Base-by-base conservation (phyloP, 1,284 basidiomycete species). In the Leccinum insolens region DNA sequence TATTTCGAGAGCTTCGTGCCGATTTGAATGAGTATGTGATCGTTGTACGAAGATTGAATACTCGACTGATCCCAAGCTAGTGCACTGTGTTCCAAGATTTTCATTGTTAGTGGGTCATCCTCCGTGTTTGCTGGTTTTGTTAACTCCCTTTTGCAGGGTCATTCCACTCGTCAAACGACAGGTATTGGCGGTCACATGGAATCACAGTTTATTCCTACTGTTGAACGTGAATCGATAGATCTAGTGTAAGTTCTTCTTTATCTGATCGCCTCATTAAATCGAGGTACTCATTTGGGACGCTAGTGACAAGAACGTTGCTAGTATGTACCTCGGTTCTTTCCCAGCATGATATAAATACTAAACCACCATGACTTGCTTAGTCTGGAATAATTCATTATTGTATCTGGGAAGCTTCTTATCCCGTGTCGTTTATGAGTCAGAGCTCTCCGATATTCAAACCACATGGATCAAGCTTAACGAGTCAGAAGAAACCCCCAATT, bases 191-290 rank as follows among this genome's bases (percentile, higher is more conserved):
- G 95, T 0, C 95, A 97, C 74, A 88, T 98, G 78, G 89, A 94
- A 3, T 91, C 94, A 1, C 84, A 94, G 7, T 98, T 98, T 77
- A 97, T 99, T 68, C 95, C 95, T 2, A 99, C 96, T 0, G 96
- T 99, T 2, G 96, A 99, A 79, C 88, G 96, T 69, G 96, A 99
- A 80, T 94, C 93, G 0, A 91, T 98, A 68, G 96, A 98, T 80
- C 80, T 95, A 9, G 89, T 93, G 88, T 93, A 77, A 79, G 88
- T 79, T 20, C 9, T 49, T 49, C 46, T 49, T 20, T 20, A 7
- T 6, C 17, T 4, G 7, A 25, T 8, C 2, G 11, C 14, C 20
- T 3, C 8, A 1, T 0, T 28, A 28, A 4, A 34, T 34, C 2
- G 12, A 46, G 6, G 1, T 65, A 8, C 65, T 68, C 20, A 65